phyloP scores from a whole-genome alignment of 768 basidiomycete species.

The Podaxis mareebaensis region DNA sequence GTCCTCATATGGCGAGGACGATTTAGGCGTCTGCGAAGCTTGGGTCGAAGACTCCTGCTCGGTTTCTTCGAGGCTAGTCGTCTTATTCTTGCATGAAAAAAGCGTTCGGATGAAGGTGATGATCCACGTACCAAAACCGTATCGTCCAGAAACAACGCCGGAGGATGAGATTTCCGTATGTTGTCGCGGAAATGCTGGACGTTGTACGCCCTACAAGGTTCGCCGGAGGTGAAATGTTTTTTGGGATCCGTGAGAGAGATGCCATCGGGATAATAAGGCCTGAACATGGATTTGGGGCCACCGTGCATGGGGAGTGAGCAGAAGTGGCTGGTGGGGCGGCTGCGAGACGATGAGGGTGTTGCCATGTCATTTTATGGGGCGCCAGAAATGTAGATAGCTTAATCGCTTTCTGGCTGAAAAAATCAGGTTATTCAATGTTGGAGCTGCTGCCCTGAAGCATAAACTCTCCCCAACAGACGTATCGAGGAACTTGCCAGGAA shows the following conservation, averaged over 20 bases:
- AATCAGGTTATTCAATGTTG: conserved; percentile 8
- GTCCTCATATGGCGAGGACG: background rate
- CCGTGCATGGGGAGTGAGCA: background rate
- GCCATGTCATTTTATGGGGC: conserved; percentile 1
- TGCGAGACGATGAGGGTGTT: background rate
- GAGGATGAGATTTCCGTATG: conserved; percentile 5
- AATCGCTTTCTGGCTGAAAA: conserved; percentile 10
- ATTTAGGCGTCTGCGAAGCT: background rate
- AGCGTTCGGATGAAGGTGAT: background rate
- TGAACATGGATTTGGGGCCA: background rate
- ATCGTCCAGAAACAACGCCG: background rate
- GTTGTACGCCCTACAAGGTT: background rate
- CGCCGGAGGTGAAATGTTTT: too few relatives aligned
- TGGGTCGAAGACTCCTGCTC: background rate
- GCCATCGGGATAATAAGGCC: background rate
- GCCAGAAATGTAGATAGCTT: conserved; percentile 1
- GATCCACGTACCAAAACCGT: background rate
- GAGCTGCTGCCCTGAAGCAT: conserved; percentile 14
- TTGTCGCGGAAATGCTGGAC: conserved; percentile 1
- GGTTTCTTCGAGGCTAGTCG: background rate
- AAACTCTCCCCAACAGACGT: conserved; percentile 4
- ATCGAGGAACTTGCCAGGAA: conserved; percentile 2
- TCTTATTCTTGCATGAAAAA: background rate
- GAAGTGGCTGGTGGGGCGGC: background rate
- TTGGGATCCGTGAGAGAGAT: background rate